Evolutionary conservation across 2,329 filamentous ascomycete genomes (phyloP), one percentile per base, ranked within the genome.

Genomic region (Pyricularia pennisetigena): DNA sequence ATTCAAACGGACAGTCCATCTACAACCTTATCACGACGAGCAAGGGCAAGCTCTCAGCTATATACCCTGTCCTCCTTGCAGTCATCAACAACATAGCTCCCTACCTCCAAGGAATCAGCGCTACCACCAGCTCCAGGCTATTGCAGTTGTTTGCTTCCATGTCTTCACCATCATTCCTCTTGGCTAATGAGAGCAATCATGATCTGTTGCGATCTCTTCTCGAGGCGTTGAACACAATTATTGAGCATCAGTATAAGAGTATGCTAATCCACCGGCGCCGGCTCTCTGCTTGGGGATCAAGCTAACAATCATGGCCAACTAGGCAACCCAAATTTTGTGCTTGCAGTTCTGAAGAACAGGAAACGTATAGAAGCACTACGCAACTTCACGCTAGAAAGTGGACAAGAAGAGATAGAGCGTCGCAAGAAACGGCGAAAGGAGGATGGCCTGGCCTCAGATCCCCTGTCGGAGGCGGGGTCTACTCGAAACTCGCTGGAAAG

Each of bases 21-120:
- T 96, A 97, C 76, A 92, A 86, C 32, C 85, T 99, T 70, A 96
- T 98, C 74, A 95, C 93, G 0, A 90, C 89, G 5, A 96, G 93
- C 75, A 94, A 97, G 79, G 93, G 93, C 67, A 94, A 91, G 72
- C 85, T 98, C 8, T 91, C 94, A 64, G 92, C 93, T 14, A 91
- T 98, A 35, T 98, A 98, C 75, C 94, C 94, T 20, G 93, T 95
- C 0, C 83, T 99, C 3, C 80, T 99, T 63, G 93, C 94, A 0
- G 92, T 98, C 64, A 90, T 99, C 74, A 95, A 95, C 78, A 99
- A 99, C 74, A 89, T 97, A 71, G 89, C 94, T 12, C 90, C 95
- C 20, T 92, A 97, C 75, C 82, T 95, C 4, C 88, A 95, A 74
- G 87, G 90, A 26, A 81, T 98, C 12, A 92, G 90, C 66, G 82